phyloP scores from a whole-genome alignment of 2,329 filamentous ascomycete species.

The Hymenoscyphus occultus region DNA sequence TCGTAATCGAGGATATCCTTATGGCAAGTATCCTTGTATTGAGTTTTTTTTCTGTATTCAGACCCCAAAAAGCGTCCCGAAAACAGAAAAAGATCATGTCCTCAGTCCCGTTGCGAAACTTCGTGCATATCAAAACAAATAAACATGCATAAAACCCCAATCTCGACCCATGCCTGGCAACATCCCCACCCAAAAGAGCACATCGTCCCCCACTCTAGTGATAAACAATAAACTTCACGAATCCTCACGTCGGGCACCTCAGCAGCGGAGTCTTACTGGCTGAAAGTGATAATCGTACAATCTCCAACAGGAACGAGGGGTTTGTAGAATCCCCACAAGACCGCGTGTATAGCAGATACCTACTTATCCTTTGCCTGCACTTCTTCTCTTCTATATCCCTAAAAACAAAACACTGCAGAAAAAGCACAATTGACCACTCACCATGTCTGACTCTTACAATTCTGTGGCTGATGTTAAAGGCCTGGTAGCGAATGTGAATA shows the following conservation, averaged over 20 bases:
- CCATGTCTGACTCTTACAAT: constrained; percentile 22
- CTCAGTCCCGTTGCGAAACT: background rate
- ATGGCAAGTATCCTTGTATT: too few species aligned
- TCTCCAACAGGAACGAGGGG: background rate
- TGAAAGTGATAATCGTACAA: background rate
- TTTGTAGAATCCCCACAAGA: background rate
- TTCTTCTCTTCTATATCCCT: background rate
- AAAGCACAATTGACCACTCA: constrained; percentile 4
- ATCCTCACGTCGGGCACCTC: background rate
- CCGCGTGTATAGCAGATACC: background rate
- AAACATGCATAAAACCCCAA: background rate
- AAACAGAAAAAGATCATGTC: background rate
- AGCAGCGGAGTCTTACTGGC: background rate
- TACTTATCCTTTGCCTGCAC: background rate
- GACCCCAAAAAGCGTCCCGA: background rate
- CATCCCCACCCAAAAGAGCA: background rate
- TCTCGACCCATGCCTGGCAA: background rate
- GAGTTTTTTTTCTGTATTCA: too few species aligned
- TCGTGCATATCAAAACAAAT: background rate
- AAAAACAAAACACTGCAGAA: background rate
- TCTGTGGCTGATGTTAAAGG: constrained; percentile 18
- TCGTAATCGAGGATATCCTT: too few species aligned
- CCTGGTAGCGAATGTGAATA: constrained; percentile 23
- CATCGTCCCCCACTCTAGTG: background rate
- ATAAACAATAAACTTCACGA: background rate